Conservation (phyloP, 2,329 filamentous ascomycete species). For the Emericellopsis atlantica region DNA sequence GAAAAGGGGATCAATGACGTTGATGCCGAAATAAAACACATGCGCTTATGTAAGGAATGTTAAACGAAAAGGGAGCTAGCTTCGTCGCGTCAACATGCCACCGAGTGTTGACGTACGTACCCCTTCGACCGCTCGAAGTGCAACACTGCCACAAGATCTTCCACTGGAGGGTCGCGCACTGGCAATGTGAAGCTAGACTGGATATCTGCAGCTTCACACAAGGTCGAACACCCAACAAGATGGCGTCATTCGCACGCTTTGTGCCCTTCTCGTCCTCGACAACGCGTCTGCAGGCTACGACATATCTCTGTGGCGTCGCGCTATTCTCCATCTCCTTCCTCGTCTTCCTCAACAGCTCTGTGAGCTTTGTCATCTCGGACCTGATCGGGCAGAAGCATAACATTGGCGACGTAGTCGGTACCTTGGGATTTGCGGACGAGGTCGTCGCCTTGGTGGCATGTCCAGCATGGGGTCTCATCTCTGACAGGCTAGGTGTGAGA, state of each 20-base stretch:
- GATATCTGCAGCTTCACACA: too few relatives aligned
- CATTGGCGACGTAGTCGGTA: conserved; percentile 73
- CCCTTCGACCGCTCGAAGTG: too few relatives aligned
- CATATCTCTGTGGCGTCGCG: conserved; percentile 71
- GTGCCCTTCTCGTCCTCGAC: conserved; percentile 48
- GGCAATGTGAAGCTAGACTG: too few relatives aligned
- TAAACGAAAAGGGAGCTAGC: too few relatives aligned
- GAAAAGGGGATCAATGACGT: too few relatives aligned
- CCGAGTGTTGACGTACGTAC: too few relatives aligned
- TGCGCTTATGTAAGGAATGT: too few relatives aligned
- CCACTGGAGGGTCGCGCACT: too few relatives aligned
- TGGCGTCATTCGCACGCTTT: conserved; percentile 26
- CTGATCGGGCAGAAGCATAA: conserved; percentile 60
- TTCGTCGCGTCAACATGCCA: too few relatives aligned
- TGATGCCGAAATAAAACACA: too few relatives aligned
- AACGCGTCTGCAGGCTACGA: conserved; percentile 50
- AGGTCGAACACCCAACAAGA: conserved; percentile 5
- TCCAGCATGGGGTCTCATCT: conserved; percentile 66
- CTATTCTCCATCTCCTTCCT: conserved; percentile 84
- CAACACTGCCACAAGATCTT: too few relatives aligned
- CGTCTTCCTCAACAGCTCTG: conserved; percentile 75
- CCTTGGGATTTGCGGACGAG: conserved; percentile 76
- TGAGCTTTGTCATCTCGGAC: conserved; percentile 78
- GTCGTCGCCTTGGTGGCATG: conserved; percentile 70
- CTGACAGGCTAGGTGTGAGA: conserved; percentile 65